phyloP scores from a whole-genome alignment of 441 rosid species.

The Croton setiger region DNA sequence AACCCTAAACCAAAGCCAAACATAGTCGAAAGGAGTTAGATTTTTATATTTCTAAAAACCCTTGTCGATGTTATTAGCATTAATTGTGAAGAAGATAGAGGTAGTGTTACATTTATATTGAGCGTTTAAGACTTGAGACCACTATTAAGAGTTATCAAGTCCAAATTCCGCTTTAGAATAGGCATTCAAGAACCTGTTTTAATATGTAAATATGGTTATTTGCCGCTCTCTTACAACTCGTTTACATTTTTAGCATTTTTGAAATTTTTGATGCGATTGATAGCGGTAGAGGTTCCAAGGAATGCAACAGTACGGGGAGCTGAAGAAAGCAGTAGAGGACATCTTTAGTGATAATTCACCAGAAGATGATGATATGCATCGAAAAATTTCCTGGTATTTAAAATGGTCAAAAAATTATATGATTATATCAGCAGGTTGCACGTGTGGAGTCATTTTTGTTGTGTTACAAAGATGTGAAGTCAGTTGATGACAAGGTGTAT shows the following conservation, averaged over 20 bases:
- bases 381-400: conserved; percentile 12
- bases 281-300: conserved; percentile 11
- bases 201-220: not conserved
- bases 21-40: too few relatives aligned
- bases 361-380: conserved; percentile 6
- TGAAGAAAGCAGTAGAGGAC: conserved; percentile 18
- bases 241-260: not conserved
- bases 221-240: conserved; percentile 6
- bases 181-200: too few relatives aligned
- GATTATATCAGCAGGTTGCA: not conserved
- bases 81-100: too few relatives aligned
- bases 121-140: not conserved
- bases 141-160: not conserved
- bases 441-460: not conserved
- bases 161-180: too few relatives aligned
- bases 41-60: too few relatives aligned
- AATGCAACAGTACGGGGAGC: conserved; percentile 17
- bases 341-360: conserved; percentile 7
- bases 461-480: not conserved
- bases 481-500: not conserved
- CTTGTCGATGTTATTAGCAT: too few relatives aligned
- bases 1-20: conserved; percentile 9
- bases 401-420: too few relatives aligned
- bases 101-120: too few relatives aligned
- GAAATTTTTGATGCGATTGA: not conserved